phyloP scores from a whole-genome alignment of 1,284 basidiomycete genomes.

The Ustilago tritici region DNA sequence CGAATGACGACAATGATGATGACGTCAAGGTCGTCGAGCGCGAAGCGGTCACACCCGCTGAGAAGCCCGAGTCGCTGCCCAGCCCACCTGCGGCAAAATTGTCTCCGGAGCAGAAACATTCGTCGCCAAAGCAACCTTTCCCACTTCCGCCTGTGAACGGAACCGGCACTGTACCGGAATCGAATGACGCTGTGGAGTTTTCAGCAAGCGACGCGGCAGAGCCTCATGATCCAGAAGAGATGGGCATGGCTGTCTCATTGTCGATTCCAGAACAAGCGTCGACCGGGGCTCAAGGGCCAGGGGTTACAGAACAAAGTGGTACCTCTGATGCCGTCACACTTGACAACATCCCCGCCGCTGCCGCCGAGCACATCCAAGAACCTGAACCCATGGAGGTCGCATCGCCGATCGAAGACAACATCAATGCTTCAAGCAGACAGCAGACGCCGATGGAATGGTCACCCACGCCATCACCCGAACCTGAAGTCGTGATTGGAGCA shows the following conservation, averaged over 20 bases:
- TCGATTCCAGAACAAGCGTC: conserved; percentile 16
- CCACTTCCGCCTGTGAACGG: neutral
- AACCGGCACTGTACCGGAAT: neutral
- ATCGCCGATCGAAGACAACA: neutral
- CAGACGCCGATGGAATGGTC: conserved; percentile 56
- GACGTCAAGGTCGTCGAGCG: conserved; percentile 20
- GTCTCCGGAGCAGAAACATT: neutral
- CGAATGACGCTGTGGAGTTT: neutral
- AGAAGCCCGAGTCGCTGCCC: neutral
- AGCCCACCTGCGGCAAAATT: neutral
- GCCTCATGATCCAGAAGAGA: conserved; percentile 9
- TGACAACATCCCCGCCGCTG: conserved; percentile 47
- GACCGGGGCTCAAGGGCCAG: conserved; percentile 23
- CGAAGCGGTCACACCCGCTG: neutral
- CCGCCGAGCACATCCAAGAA: conserved; percentile 25
- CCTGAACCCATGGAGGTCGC: conserved; percentile 8
- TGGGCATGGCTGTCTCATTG: conserved; percentile 25
- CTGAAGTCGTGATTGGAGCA: conserved; percentile 65
- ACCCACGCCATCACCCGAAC: conserved; percentile 51
- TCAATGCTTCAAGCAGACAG: conserved; percentile 14
- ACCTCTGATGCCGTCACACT: conserved; percentile 26
- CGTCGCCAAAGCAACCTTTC: neutral
- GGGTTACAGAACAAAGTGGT: conserved; percentile 17
- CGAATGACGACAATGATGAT: conserved; percentile 16
- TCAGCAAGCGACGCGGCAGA: neutral